These are phyloP conservation scores for Mortierella sp. DNA, from an alignment of 371 early-diverging fungal species.

Conservation along the genomic window DNA sequence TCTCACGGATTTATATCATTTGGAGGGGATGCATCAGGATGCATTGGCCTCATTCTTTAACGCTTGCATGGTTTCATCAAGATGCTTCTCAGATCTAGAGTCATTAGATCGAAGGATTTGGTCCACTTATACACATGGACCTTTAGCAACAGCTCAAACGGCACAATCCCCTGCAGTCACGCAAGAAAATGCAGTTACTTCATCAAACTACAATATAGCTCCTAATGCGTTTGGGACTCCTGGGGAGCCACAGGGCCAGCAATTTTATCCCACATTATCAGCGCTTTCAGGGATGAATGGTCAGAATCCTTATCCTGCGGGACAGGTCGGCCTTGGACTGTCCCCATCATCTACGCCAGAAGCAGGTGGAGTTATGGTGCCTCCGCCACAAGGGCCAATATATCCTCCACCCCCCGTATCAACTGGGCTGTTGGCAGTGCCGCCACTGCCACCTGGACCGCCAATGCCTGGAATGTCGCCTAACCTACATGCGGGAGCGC, in stretches of 20 bases:
- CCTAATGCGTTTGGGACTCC: background rate
- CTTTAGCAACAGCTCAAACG: background rate
- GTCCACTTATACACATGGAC: constrained; percentile 26
- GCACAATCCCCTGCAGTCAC: constrained; percentile 10
- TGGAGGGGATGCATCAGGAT: constrained; percentile 43
- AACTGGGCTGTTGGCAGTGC: background rate
- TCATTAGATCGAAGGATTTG: constrained; percentile 37
- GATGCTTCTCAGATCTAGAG: constrained; percentile 35
- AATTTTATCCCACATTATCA: constrained; percentile 17
- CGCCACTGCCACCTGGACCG: constrained; percentile 1
- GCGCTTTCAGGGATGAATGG: constrained; percentile 25
- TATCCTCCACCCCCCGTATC: background rate
- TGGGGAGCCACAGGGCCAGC: background rate
- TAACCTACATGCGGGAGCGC: background rate
- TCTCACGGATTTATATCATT: constrained; percentile 46
- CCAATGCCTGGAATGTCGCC: constrained; percentile 3
- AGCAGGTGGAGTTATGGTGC: background rate
- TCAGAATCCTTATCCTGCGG: background rate
- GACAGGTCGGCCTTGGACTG: constrained; percentile 14
- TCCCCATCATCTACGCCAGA: constrained; percentile 5
- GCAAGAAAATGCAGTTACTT: background rate
- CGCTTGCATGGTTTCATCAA: constrained; percentile 44
- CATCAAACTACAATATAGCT: constrained; percentile 10
- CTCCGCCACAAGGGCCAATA: background rate
- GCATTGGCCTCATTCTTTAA: constrained; percentile 44